Conservation (phyloP, 192 early-diverging fungal genomes). For the Coemansia sp. region DNA sequence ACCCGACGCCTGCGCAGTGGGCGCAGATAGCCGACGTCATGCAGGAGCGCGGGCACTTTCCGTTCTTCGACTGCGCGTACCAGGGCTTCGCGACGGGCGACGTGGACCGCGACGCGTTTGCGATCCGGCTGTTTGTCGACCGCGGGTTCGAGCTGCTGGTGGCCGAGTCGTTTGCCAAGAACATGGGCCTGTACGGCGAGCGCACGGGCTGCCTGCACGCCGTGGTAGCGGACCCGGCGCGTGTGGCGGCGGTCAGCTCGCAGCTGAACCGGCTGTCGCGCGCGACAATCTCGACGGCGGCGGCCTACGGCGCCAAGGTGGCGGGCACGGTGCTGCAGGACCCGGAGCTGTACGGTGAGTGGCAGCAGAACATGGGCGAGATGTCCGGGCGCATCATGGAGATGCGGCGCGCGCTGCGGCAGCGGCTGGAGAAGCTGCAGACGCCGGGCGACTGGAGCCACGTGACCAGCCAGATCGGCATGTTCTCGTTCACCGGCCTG, state of each 20-base stretch:
- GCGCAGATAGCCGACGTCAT: conserved; percentile 82
- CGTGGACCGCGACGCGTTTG: conserved; percentile 85
- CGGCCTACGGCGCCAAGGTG: conserved; percentile 86
- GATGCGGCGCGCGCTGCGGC: conserved; percentile 75
- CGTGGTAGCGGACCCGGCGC: conserved; percentile 57
- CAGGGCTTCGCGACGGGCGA: conserved; percentile 96
- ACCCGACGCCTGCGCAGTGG: conserved; percentile 94
- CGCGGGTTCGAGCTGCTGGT: conserved; percentile 89
- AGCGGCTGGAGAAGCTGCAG: conserved; percentile 61
- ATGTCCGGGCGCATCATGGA: conserved; percentile 90
- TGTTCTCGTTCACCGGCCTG: conserved; percentile 97
- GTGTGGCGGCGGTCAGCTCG: conserved; percentile 60
- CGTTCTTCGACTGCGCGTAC: conserved; percentile 99
- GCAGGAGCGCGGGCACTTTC: conserved; percentile 75
- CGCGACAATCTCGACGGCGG: conserved; percentile 84
- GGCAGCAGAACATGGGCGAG: conserved; percentile 66
- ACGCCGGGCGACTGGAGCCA: conserved; percentile 97
- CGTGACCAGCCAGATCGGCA: conserved; percentile 93
- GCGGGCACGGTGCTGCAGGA: conserved; percentile 82
- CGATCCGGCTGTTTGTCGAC: conserved; percentile 89
- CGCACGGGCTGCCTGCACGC: conserved; percentile 82
- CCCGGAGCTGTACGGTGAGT: conserved; percentile 72
- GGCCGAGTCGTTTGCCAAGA: conserved; percentile 94
- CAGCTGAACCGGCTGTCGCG: conserved; percentile 84
- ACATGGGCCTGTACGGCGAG: conserved; percentile 97